Evolutionary conservation across 2,329 filamentous ascomycete genomes (phyloP).

Genomic region (Fusarium sp.): DNA sequence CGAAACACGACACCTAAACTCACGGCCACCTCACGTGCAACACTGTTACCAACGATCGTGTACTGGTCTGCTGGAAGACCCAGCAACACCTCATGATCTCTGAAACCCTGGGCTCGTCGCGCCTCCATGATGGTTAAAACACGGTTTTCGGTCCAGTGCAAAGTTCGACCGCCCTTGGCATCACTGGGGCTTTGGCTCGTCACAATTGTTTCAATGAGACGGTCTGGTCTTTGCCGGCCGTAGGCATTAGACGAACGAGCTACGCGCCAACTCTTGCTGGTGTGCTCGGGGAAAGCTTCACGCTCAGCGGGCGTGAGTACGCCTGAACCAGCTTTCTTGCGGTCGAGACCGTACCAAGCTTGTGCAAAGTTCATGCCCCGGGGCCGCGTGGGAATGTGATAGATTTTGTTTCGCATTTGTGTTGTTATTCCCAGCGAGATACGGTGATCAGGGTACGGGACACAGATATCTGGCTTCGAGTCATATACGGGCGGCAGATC

Average conservation of each 20-base stretch:
- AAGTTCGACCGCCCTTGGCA: slow-evolving; percentile 60
- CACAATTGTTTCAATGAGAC: slow-evolving; percentile 71
- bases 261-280: slow-evolving; percentile 50
- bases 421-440: slow-evolving; percentile 55
- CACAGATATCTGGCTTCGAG: slow-evolving; percentile 69
- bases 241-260: slow-evolving; percentile 58
- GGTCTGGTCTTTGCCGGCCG: slow-evolving; percentile 62
- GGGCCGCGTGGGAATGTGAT: slow-evolving; percentile 69
- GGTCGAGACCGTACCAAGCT: slow-evolving; percentile 54
- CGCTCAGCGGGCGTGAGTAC: slow-evolving; percentile 54
- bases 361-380: slow-evolving; percentile 63
- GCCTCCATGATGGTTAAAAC: slow-evolving; percentile 73
- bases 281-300: slow-evolving; percentile 52
- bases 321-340: slow-evolving; percentile 41
- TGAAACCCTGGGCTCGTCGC: slow-evolving; percentile 75
- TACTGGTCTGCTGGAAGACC: slow-evolving; percentile 67
- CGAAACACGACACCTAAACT: slow-evolving; percentile 73
- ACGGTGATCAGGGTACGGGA: slow-evolving; percentile 76
- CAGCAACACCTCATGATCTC: slow-evolving; percentile 76
- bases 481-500: slow-evolving; percentile 74
- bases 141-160: slow-evolving; percentile 76
- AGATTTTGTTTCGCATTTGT: slow-evolving; percentile 58
- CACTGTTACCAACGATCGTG: slow-evolving; percentile 80
- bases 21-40: slow-evolving; percentile 75
- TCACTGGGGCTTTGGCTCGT: slow-evolving; percentile 65